Conservation (phyloP, 352 stramenopile genomes). For the Thalassiosira allenii region DNA sequence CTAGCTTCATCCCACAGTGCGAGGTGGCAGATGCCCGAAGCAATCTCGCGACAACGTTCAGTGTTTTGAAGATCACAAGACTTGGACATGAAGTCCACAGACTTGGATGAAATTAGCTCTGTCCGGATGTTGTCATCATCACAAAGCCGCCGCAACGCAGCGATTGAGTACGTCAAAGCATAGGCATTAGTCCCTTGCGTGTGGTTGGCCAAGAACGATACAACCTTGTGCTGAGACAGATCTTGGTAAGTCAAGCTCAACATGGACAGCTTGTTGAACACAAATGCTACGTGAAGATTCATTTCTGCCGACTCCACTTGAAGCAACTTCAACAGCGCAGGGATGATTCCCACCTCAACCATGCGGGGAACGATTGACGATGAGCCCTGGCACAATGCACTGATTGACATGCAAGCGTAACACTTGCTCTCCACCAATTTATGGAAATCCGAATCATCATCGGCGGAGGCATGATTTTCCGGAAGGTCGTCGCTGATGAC, state of each 20-base stretch:
- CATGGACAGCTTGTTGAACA: conserved; percentile 92
- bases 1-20: conserved; percentile 89
- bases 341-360: conserved; percentile 85
- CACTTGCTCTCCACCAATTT: conserved; percentile 61
- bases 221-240: conserved; percentile 27
- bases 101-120: conserved; percentile 85
- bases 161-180: conserved; percentile 91
- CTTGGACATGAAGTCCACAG: conserved; percentile 75
- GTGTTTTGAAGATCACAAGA: conserved; percentile 76
- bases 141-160: conserved; percentile 89
- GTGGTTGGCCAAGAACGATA: conserved; percentile 34
- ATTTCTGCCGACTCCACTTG: conserved; percentile 88
- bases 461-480: not conserved
- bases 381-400: conserved; percentile 44
- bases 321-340: conserved; percentile 86
- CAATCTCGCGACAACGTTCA: conserved; percentile 91
- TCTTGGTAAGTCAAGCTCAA: conserved; percentile 86
- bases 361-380: conserved; percentile 25
- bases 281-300: conserved; percentile 92
- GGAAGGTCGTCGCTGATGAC: conserved; percentile 35
- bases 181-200: conserved; percentile 56
- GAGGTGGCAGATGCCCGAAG: conserved; percentile 90
- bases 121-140: conserved; percentile 88
- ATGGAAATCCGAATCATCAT: not conserved
- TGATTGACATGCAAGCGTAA: conserved; percentile 59